Evolutionary conservation across 2,329 filamentous ascomycete species (phyloP).

Genomic region (Aspergillus udagawae): DNA sequence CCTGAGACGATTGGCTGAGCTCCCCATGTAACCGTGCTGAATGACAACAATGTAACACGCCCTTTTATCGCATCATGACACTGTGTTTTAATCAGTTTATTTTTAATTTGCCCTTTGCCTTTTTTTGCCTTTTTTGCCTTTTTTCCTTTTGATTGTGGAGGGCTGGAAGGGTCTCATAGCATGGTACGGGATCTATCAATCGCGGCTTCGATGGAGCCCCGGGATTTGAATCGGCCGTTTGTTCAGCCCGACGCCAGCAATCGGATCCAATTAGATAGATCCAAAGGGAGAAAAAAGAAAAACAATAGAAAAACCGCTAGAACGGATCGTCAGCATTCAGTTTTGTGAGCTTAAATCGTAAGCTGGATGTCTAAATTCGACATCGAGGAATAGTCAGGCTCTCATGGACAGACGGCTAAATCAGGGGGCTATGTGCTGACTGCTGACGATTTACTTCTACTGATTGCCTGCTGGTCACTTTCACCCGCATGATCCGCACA

Average conservation of each 20-base stretch:
- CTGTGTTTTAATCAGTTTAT: background rate
- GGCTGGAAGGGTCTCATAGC: background rate
- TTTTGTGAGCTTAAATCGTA: constrained; percentile 1
- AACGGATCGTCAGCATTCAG: constrained; percentile 14
- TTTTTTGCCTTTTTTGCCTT: too few species aligned
- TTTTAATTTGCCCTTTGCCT: background rate
- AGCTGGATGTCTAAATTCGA: background rate
- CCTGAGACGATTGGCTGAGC: background rate
- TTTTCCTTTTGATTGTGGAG: background rate
- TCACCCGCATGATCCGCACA: background rate
- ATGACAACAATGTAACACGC: background rate
- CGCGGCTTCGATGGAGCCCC: background rate
- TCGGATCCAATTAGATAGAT: background rate
- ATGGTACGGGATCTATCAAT: background rate
- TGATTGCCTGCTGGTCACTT: background rate
- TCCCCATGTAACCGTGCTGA: background rate
- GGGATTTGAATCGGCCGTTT: background rate
- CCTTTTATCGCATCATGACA: background rate
- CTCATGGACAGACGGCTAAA: background rate
- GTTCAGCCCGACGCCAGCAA: constrained; percentile 2
- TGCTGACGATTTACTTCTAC: background rate
- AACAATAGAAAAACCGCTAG: background rate
- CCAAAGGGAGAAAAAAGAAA: background rate
- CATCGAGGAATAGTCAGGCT: background rate
- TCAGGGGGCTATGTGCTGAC: background rate